phyloP scores from a whole-genome alignment of 345 rosid genomes.

The Citropsis articulata region DNA sequence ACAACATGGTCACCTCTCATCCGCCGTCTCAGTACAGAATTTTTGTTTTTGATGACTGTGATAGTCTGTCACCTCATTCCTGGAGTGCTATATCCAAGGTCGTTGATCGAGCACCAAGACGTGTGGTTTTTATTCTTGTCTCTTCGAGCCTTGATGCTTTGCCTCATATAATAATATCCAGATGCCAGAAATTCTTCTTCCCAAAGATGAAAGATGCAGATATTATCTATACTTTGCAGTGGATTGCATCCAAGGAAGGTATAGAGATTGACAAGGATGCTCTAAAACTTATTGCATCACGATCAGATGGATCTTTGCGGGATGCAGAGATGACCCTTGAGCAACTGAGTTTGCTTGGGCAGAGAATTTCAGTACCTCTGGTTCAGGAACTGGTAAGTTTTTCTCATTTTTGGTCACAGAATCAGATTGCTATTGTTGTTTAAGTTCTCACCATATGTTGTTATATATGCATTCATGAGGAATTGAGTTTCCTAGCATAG shows the following conservation, averaged over 20 bases:
- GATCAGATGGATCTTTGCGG: slow-evolving; percentile 95
- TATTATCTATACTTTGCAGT: slow-evolving; percentile 68
- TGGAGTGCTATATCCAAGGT: slow-evolving; percentile 83
- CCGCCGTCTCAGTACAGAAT: slow-evolving; percentile 57
- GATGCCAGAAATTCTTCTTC: slow-evolving; percentile 96
- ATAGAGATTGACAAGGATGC: slow-evolving; percentile 78
- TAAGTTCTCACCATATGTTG: background rate
- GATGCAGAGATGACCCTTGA: slow-evolving; percentile 97
- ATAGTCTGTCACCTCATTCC: slow-evolving; percentile 67
- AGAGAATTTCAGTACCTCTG: slow-evolving; percentile 70
- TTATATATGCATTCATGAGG: background rate
- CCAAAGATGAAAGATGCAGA: slow-evolving; percentile 92
- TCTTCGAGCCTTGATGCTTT: slow-evolving; percentile 85
- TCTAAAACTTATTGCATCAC: slow-evolving; percentile 85
- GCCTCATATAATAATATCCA: slow-evolving; percentile 87
- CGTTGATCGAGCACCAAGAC: slow-evolving; percentile 77
- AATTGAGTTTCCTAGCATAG: background rate
- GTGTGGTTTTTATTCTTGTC: slow-evolving; percentile 76
- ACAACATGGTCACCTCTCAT: slow-evolving; percentile 54
- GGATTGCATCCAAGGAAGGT: slow-evolving; percentile 71
- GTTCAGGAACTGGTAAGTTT: slow-evolving; percentile 92
- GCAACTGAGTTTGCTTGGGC: slow-evolving; percentile 89
- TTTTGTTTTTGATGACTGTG: slow-evolving; percentile 82
- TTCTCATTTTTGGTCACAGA: background rate
- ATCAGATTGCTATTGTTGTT: background rate